Evolutionary conservation across 1,284 basidiomycete genomes (phyloP), one percentile per base, ranked within the genome.

Genomic region (Cryptococcus sp.): DNA sequence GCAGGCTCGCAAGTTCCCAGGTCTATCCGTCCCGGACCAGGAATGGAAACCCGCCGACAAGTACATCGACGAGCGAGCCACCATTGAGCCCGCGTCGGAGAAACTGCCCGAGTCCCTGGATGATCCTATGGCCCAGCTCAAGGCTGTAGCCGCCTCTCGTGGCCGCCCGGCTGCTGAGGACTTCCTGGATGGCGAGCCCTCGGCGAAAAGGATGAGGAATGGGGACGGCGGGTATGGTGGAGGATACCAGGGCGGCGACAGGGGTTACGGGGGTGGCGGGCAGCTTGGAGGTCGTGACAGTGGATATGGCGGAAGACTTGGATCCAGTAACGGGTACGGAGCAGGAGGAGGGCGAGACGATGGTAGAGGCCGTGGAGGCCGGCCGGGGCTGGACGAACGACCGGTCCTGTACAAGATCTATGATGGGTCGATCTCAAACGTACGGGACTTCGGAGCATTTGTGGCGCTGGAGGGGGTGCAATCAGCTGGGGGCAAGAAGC

Each of bases 381-480:
- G 82, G 43, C 69, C 76, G 9, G 67, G 70, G 23, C 50, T 88
- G 45, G 92, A 98, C 72, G 90, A 95, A 42, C 81, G 81, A 51
- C 93, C 96, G 0, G 80, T 97, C 1, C 73, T 97, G 40, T 97
- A 87, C 85, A 98, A 98, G 81, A 92, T 98, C 46, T 98, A 98
- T 78, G 82, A 84, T 57, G 95, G 93, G 7, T 86, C 85, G 56
- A 87, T 98, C 23, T 83, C 88, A 5, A 86, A 88, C 18, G 71
- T 98, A 69, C 92, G 91, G 74, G 95, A 98, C 64, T 98, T 98
- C 75, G 95, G 95, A 52, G 93, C 91, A 0, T 98, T 98, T 70
- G 87, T 97, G 48, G 83, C 83, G 28, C 77, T 98, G 4, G 92
- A 98, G 63, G 95, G 94, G 42, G 79, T 98, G 49, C 79, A 80